Evolutionary conservation across 192 early-diverging fungal genomes (phyloP).

Genomic region (Mortierella antarctica): DNA sequence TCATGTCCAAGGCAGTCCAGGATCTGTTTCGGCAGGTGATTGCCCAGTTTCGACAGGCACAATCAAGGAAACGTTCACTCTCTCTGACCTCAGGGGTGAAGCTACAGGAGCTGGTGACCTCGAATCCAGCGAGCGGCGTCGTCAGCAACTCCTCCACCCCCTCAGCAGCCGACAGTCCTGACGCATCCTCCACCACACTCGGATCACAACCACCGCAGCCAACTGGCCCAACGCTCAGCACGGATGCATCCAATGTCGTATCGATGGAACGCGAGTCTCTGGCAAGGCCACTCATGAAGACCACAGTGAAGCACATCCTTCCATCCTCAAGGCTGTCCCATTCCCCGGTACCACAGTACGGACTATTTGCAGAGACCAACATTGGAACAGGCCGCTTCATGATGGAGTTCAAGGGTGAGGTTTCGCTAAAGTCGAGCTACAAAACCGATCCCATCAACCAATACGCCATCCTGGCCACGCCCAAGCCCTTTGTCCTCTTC

Average conservation of each 20-base stretch:
- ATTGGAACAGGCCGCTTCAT: conserved; percentile 70
- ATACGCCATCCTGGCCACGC: conserved; percentile 72
- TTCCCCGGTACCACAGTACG: conserved; percentile 56
- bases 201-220: conserved; percentile 37
- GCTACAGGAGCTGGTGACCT: conserved; percentile 31
- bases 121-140: conserved; percentile 2
- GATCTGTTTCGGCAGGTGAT: conserved; percentile 53
- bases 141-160: conserved; percentile 6
- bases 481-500: conserved; percentile 72
- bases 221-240: conserved; percentile 7
- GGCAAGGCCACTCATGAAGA: conserved; percentile 55
- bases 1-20: conserved; percentile 54
- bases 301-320: conserved; percentile 51
- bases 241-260: conserved; percentile 38
- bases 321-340: conserved; percentile 26
- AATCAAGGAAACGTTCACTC: conserved; percentile 55
- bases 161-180: conserved; percentile 20
- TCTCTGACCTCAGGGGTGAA: conserved; percentile 50
- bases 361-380: conserved; percentile 69
- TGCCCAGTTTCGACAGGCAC: conserved; percentile 52
- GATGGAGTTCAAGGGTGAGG: conserved; percentile 82
- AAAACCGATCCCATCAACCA: conserved; percentile 73
- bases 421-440: conserved; percentile 73
- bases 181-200: neutral
- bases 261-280: conserved; percentile 57